Percentiles rank a stretch among this genome's conserved stretches.
phyloP scores from a whole-genome alignment of 257 asterid species.

The Jaltomata sinuosa region DNA sequence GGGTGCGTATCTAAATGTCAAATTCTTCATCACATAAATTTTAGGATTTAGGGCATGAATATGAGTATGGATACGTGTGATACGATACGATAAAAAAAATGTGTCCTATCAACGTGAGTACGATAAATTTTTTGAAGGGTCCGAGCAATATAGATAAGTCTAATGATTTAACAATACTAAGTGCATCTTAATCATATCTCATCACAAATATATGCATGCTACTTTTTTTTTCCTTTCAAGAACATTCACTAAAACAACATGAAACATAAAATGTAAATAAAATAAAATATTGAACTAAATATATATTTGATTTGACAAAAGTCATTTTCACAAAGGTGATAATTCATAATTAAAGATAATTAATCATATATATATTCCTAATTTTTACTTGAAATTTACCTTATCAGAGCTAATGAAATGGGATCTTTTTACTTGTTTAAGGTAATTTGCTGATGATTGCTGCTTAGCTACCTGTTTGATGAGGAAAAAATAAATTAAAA shows the following conservation, averaged over 20 bases:
- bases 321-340: background rate
- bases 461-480: slow-evolving; percentile 55
- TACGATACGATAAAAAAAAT: background rate
- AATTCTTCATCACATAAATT: background rate
- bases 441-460: slow-evolving; percentile 60
- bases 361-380: background rate
- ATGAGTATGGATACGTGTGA: background rate
- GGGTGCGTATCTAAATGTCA: fast-evolving
- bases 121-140: background rate
- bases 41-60: background rate
- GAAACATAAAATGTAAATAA: background rate
- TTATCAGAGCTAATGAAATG: slow-evolving; percentile 85
- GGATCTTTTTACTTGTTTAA: slow-evolving; percentile 68
- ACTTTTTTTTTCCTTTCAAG: background rate
- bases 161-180: background rate
- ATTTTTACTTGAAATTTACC: slow-evolving; percentile 23
- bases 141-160: background rate
- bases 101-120: background rate
- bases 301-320: background rate
- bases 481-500: background rate
- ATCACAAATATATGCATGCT: background rate
- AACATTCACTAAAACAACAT: background rate
- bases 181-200: background rate
- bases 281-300: background rate
- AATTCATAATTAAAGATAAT: background rate